These are phyloP conservation scores for Boletus chippewaensis DNA, from an alignment of 1,284 basidiomycete species.

Conservation along the genomic window DNA sequence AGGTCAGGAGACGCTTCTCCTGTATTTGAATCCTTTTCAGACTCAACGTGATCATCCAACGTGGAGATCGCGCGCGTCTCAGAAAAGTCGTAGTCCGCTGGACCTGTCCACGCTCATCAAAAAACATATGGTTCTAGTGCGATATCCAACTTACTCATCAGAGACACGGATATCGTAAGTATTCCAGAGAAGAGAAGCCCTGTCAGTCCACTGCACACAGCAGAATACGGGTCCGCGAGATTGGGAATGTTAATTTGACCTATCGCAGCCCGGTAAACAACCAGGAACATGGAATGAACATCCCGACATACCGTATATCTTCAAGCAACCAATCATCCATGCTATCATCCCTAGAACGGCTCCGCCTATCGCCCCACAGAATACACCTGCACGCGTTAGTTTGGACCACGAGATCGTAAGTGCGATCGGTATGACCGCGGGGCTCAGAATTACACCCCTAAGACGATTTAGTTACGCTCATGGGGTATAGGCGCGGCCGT, in stretches of 20 bases:
- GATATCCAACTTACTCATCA: constrained; percentile 35
- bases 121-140: neutral
- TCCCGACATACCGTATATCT: constrained; percentile 38
- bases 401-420: constrained; percentile 46
- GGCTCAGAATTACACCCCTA: constrained; percentile 43
- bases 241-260: constrained; percentile 40
- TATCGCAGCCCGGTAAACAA: constrained; percentile 12
- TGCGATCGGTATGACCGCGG: constrained; percentile 44
- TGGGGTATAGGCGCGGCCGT: constrained; percentile 9
- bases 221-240: constrained; percentile 43
- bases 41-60: constrained; percentile 23
- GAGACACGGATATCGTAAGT: constrained; percentile 38
- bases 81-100: constrained; percentile 43
- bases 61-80: constrained; percentile 40
- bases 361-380: constrained; percentile 39
- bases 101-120: constrained; percentile 26
- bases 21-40: neutral
- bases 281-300: neutral
- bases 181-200: constrained; percentile 42
- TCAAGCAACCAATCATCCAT: constrained; percentile 48
- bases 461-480: neutral
- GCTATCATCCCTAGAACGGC: constrained; percentile 42
- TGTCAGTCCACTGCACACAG: constrained; percentile 42
- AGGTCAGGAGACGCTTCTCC: constrained; percentile 5
- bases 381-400: constrained; percentile 37